Percentiles rank a stretch among this genome's conserved stretches.
Conservation (phyloP, 148 eudicot species). For the Chenopodium suecicum region DNA sequence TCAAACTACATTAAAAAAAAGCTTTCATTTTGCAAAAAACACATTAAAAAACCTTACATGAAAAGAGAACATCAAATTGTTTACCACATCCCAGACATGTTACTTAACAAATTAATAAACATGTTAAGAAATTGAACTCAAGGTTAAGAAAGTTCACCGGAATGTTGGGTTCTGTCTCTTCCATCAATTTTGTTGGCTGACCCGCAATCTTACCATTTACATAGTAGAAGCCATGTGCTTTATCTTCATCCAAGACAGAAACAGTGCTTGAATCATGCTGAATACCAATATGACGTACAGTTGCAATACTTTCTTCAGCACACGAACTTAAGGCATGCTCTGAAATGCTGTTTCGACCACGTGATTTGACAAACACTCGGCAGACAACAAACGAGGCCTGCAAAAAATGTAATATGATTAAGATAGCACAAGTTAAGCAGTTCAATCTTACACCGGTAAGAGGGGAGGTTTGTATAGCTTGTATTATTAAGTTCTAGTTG, state of each 20-base stretch:
- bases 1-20: not conserved
- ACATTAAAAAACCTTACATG: not conserved
- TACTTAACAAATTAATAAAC: not conserved
- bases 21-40: not conserved
- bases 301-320: slow-evolving; percentile 43
- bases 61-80: not conserved
- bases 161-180: slow-evolving; percentile 22
- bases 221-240: slow-evolving; percentile 25
- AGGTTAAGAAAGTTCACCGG: slow-evolving; percentile 27
- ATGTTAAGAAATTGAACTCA: not conserved
- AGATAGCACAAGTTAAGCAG: not conserved
- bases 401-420: slow-evolving; percentile 17
- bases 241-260: slow-evolving; percentile 34
- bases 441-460: not conserved
- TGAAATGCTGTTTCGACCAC: slow-evolving; percentile 26
- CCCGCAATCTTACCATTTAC: slow-evolving; percentile 28
- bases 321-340: slow-evolving; percentile 47
- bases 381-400: slow-evolving; percentile 59
- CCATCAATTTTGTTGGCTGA: slow-evolving; percentile 17
- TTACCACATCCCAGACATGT: not conserved
- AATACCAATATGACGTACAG: slow-evolving; percentile 53
- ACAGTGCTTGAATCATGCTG: slow-evolving; percentile 42
- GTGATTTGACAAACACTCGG: slow-evolving; percentile 44
- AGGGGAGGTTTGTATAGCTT: too few relatives aligned
- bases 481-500: too few relatives aligned